Evolutionary conservation across 805 yeast species (phyloP).

Genomic region (Metschnikowia vanudenii): DNA sequence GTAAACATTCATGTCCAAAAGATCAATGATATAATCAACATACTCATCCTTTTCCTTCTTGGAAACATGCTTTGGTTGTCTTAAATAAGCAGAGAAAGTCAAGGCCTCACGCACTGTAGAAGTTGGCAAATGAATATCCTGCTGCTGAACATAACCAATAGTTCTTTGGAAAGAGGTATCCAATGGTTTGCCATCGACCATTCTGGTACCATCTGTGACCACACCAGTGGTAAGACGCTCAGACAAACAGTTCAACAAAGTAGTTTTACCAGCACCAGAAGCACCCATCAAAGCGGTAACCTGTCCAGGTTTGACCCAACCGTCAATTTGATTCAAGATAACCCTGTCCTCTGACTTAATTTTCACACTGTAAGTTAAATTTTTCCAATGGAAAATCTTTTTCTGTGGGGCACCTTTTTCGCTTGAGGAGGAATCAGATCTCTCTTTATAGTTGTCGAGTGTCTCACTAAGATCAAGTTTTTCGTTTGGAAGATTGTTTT

Average conservation of each 20-base stretch:
- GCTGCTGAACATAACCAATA: slow-evolving; percentile 81
- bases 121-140: slow-evolving; percentile 68
- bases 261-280: slow-evolving; percentile 86
- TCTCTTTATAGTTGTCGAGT: slow-evolving; percentile 26
- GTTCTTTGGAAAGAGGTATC: slow-evolving; percentile 70
- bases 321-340: slow-evolving; percentile 45
- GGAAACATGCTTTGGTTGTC: slow-evolving; percentile 63
- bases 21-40: slow-evolving; percentile 64
- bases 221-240: slow-evolving; percentile 71
- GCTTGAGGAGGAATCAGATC: slow-evolving; percentile 12
- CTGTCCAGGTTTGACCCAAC: slow-evolving; percentile 79
- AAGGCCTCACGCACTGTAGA: slow-evolving; percentile 75
- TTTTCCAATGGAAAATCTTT: slow-evolving; percentile 39
- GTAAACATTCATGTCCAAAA: slow-evolving; percentile 66
- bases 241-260: slow-evolving; percentile 68
- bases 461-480: slow-evolving; percentile 30
- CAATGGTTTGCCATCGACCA: slow-evolving; percentile 66
- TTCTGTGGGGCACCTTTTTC: slow-evolving; percentile 12
- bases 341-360: slow-evolving; percentile 37
- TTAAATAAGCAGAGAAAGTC: slow-evolving; percentile 65
- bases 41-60: slow-evolving; percentile 59
- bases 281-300: slow-evolving; percentile 83
- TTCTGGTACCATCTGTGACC: slow-evolving; percentile 56
- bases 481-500: slow-evolving; percentile 33
- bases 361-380: slow-evolving; percentile 37